Evolutionary conservation across 352 stramenopile genomes (phyloP), one percentile per base, ranked within the genome.

Genomic region (Globisporangium paddicum): DNA sequence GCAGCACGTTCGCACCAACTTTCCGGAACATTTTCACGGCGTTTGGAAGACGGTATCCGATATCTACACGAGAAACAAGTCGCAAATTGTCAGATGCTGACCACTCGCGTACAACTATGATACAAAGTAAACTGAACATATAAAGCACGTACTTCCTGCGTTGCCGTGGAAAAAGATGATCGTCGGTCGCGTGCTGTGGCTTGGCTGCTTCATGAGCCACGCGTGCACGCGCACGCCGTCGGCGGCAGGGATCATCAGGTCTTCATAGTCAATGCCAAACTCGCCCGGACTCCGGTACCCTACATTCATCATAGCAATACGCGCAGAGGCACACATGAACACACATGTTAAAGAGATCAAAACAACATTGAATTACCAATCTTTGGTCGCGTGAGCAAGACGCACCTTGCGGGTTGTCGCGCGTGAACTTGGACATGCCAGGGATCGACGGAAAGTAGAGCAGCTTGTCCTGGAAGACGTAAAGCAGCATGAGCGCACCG

Each of bases 161-260:
- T 98, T 98, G 61, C 91, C 95, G 49, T 98, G 95, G 69, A 98
- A 98, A 57, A 98, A 98, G 32, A 98, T 79, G 51, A 98, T 71
- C 10, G 95, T 98, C 28, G 90, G 86, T 1, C 78, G 60, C 13
- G 9, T 58, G 8, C 49, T 57, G 54, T 73, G 66, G n/a, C 86
- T 62, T 3, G 72, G 76, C 46, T 97, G 88, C 51, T 96, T 89
- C 62, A 98, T 84, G 14, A 98, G 69, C 94, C 94, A 98, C 48
- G 90, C 87, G 69, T 98, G 89, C 55, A 98, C 76, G 19, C 71
- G 71, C 25, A 97, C 77, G 14, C 86, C 85, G 66, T 98, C 93
- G 16, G 69, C 74, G 37, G 80, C 86, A 25, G 62, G 61, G 54
- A 98, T 96, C 71, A 86, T 87, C 52, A 96, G 64, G 47, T 94